Conservation (phyloP, 495 filamentous ascomycete species). For the Penicillium waksmanii region DNA sequence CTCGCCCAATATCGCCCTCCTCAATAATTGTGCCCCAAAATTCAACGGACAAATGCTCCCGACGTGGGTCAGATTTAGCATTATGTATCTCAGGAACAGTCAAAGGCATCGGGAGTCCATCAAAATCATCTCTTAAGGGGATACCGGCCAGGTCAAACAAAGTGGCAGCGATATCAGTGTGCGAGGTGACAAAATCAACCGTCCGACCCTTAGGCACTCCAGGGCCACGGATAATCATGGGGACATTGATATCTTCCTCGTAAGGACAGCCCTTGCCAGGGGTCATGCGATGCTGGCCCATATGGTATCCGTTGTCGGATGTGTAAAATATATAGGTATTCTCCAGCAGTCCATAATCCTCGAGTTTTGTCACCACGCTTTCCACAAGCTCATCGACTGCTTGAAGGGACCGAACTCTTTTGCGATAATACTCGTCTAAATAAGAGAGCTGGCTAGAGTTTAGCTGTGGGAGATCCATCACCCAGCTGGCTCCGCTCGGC, state of each 20-base stretch:
- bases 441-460: conserved; percentile 51
- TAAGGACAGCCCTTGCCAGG: conserved; percentile 67
- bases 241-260: conserved; percentile 68
- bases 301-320: conserved; percentile 70
- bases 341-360: conserved; percentile 50
- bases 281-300: conserved; percentile 65
- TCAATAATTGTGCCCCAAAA: conserved; percentile 57
- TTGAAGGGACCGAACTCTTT: conserved; percentile 58
- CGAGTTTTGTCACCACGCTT: conserved; percentile 48
- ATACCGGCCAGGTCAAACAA: conserved; percentile 50
- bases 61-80: conserved; percentile 29
- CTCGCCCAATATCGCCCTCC: no score
- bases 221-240: conserved; percentile 58
- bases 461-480: conserved; percentile 51
- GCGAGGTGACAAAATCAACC: conserved; percentile 57
- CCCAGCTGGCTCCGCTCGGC: conserved; percentile 61
- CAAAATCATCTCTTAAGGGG: conserved; percentile 48
- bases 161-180: conserved; percentile 66
- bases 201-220: conserved; percentile 41
- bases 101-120: conserved; percentile 54
- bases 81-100: no score
- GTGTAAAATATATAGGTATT: conserved; percentile 69
- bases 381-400: conserved; percentile 66
- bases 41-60: conserved; percentile 61
- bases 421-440: conserved; percentile 62